Evolutionary conservation across 1,284 basidiomycete genomes (phyloP).

Genomic region (Meira miltonrushii): DNA sequence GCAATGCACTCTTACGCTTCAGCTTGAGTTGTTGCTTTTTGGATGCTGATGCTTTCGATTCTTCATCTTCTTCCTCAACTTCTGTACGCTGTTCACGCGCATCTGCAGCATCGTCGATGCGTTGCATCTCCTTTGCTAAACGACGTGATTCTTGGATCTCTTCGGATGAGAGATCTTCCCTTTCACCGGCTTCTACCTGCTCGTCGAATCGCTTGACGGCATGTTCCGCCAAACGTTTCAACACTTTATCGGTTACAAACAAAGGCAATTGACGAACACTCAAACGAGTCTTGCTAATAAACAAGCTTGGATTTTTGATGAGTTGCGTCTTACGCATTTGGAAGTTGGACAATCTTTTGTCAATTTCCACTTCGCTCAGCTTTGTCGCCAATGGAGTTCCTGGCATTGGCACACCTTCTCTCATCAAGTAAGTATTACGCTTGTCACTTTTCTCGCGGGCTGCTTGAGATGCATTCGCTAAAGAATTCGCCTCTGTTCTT

Average conservation of each 20-base stretch:
- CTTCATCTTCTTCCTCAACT: neutral
- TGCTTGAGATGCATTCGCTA: constrained; percentile 78
- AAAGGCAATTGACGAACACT: constrained; percentile 86
- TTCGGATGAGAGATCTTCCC: constrained; percentile 66
- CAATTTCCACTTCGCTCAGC: constrained; percentile 34
- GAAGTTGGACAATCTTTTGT: constrained; percentile 42
- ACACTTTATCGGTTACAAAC: constrained; percentile 78
- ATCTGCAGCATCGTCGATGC: constrained; percentile 9
- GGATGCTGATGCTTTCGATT: too few relatives aligned
- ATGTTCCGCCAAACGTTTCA: constrained; percentile 81
- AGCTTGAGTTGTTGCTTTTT: constrained; percentile 13
- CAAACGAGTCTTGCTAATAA: constrained; percentile 86
- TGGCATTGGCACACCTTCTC: constrained; percentile 63
- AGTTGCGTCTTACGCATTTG: constrained; percentile 43
- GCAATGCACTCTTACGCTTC: neutral
- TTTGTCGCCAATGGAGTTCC: constrained; percentile 27
- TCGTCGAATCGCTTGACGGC: constrained; percentile 72
- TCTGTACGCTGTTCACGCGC: neutral
- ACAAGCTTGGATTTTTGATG: constrained; percentile 84
- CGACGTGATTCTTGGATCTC: constrained; percentile 60
- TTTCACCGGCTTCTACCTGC: constrained; percentile 67
- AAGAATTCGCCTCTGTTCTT: constrained; percentile 73
- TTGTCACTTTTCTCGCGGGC: constrained; percentile 83
- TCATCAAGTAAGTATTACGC: constrained; percentile 88
- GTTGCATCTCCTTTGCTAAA: constrained; percentile 11